Evolutionary conservation across 2,329 filamentous ascomycete genomes (phyloP).

Genomic region (Aureobasidium pullulans): DNA sequence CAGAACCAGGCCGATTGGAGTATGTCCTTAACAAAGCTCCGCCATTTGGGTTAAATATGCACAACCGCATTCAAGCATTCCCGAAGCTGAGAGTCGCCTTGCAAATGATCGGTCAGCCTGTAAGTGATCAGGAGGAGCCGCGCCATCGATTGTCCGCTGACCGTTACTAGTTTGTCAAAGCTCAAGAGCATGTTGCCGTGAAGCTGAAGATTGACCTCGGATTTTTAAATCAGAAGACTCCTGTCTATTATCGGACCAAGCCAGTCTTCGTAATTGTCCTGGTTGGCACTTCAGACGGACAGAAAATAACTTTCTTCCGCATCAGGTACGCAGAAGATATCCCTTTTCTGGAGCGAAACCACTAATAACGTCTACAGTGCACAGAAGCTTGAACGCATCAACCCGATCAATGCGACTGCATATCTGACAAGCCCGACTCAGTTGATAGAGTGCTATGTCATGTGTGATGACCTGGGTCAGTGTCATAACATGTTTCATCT

Average conservation of each 20-base stretch:
- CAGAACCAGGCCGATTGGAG: constrained; percentile 68
- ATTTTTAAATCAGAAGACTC: constrained; percentile 59
- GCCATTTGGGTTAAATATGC: constrained; percentile 67
- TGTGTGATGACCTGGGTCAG: constrained; percentile 76
- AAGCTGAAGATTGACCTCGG: constrained; percentile 60
- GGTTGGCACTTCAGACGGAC: constrained; percentile 62
- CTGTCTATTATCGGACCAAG: constrained; percentile 56
- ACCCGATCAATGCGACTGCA: constrained; percentile 54
- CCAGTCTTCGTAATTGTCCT: constrained; percentile 66
- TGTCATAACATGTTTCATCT: background rate
- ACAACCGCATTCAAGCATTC: constrained; percentile 60
- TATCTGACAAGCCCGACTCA: constrained; percentile 49
- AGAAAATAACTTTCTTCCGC: constrained; percentile 60
- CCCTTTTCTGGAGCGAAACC: background rate
- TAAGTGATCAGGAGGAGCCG: constrained; percentile 26
- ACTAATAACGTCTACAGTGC: constrained; percentile 41
- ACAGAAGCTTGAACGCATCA: constrained; percentile 54
- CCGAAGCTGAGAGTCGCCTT: constrained; percentile 57
- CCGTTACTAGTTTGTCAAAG: constrained; percentile 24
- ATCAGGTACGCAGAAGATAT: constrained; percentile 38
- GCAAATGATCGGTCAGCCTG: constrained; percentile 41
- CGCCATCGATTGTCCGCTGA: constrained; percentile 17
- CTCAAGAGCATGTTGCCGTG: constrained; percentile 45
- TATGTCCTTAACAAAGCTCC: constrained; percentile 69
- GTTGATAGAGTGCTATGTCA: constrained; percentile 59